Base-by-base conservation (phyloP, 495 filamentous ascomycete species). In the Aspergillus cavernicola region DNA sequence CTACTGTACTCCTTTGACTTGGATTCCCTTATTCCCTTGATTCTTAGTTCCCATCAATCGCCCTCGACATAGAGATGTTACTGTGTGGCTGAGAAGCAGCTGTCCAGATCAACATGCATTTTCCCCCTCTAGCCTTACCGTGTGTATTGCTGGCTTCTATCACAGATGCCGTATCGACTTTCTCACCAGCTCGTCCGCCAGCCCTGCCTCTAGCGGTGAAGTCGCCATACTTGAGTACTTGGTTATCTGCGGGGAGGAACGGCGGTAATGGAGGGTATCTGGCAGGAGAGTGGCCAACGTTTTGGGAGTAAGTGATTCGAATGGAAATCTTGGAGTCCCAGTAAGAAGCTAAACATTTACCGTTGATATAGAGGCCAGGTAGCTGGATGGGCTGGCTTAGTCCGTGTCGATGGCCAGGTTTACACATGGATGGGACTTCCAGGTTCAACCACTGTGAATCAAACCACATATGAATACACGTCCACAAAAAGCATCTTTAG, bases 391-490 rank as follows among this genome's bases (percentile, higher is more conserved):
- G 63, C 73, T 43, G 81, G 81, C 32, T 52, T 83, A 46, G 71
- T 85, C 32, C 77, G 78, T 42, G 80, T 85, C 6, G 81, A 84
- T 56, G 75, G 76, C 24, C 61, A 56, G 19, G 60, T 66, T 18
- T 83, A 83, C 57, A 76, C 71, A 6, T 85, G 81, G 81, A 78
- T 85, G 77, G 81, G 80, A 12, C 23, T 67, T 29, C 68, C 69
- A 6, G 67, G 67, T 4, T 51, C 70, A 0, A 62, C 59, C 6
- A 61, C 62, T 4, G 80, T 80, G 26, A 71, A 73, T 29, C 81
- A 85, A 61, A 75, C 68, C 11, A 61, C 77, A 8, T 80, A 66
- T 52, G 72, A 77, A 42, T 85, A 84, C 52, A 83, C 81, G 1
- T 81, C 80, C 6, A 83, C 80, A 6, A 76, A 72, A 54, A 83